Base-by-base conservation (phyloP, 345 rosid genomes). In the Dovyalis caffra region DNA sequence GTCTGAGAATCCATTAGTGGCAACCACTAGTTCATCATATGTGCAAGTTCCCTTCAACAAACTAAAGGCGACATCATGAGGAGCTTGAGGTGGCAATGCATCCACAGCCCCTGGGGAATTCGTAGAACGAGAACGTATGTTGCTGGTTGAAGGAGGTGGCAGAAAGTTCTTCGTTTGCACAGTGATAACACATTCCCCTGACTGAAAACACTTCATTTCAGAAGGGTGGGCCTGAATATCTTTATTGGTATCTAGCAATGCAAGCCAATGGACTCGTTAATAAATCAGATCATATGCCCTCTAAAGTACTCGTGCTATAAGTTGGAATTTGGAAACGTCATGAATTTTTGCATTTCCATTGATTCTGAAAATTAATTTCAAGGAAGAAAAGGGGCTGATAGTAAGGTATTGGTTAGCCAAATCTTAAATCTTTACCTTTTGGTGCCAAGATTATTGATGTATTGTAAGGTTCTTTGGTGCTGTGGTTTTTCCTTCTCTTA, bases 1-100 rank as follows among this genome's bases (percentile, higher is more conserved):
- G 5, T 65, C 71, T 35, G 80, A 71, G 72, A 77, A 77, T 21
- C 80, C 75, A 28, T 77, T 40, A 4, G 80, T 77, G 35, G 80
- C 80, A 7, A 7, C 51, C 16, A 29, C 60, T 57, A 77, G 38
- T 57, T 71, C 80, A 23, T 71, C 66, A n/a, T 77, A 77, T 6
- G 66, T 70, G 57, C 71, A 77, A 18, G 43, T 77, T 64, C 74
- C 62, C 28, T 40, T 65, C 1, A 67, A 77, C 5, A 71, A 53
- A 28, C 57, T 35, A 8, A 29, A 14, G 9, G 32, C 40, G 23
- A 14, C 18, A 14, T 21, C 51, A 16, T 20, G 25, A 35, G 75
- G 75, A 15, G 21, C 33, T 47, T 38, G 65, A 20, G 51, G 63
- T 64, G 71, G 75, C 16, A 77, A 43, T 3, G 71, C 57, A 53